Evolutionary conservation across 257 asterid genomes (phyloP).

Genomic region (Phtheirospermum japonicum): DNA sequence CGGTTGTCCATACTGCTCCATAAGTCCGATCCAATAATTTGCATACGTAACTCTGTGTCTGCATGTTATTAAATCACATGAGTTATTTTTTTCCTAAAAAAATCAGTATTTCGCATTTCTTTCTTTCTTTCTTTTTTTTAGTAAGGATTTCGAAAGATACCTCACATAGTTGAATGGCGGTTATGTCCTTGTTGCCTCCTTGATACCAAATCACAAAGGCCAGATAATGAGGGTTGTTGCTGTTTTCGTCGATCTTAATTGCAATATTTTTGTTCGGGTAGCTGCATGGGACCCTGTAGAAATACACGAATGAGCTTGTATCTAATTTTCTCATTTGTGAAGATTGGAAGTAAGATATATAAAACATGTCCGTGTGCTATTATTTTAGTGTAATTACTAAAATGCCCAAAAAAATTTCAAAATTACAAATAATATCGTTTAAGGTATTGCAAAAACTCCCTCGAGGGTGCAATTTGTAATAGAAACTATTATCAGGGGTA

Average conservation of each 20-base stretch:
- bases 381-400: background rate
- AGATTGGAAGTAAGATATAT: background rate
- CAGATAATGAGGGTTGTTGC: constrained; percentile 70
- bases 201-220: constrained; percentile 79
- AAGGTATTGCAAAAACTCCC: too few species aligned
- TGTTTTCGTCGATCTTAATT: constrained; percentile 63
- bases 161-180: constrained; percentile 85
- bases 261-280: constrained; percentile 65
- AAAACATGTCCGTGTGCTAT: background rate
- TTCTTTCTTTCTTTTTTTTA: too few species aligned
- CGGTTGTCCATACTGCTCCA: constrained; percentile 6
- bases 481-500: too few species aligned
- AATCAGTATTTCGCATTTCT: background rate
- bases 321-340: background rate
- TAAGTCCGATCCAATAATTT: constrained; percentile 5
- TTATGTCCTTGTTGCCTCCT: constrained; percentile 71
- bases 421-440: too few species aligned
- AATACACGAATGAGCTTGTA: background rate
- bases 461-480: too few species aligned
- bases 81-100: background rate
- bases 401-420: background rate
- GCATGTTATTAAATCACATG: background rate
- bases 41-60: constrained; percentile 2
- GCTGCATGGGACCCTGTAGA: constrained; percentile 75
- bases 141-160: constrained; percentile 33